Base-by-base conservation (phyloP, 2,329 filamentous ascomycete genomes). In the Aspergillus pseudotamarii region DNA sequence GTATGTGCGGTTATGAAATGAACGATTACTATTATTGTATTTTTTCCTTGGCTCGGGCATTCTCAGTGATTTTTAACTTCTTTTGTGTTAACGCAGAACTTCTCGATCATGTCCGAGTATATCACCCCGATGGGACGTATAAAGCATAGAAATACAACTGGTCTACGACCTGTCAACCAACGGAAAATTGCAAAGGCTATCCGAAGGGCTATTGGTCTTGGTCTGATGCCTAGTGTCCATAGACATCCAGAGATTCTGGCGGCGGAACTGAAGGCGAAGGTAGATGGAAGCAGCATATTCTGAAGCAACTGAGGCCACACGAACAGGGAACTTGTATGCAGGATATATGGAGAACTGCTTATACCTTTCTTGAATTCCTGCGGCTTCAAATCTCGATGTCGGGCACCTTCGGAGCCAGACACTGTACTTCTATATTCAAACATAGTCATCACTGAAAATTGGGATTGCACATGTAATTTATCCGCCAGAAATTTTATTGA, bases 171-270 rank as follows among this genome's bases (percentile, higher is more conserved):
- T 3, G 90, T 92, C 68, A 98, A 98, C 83, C 95, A 99, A 83
- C 86, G 95, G 69, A 93, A 91, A 81, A 88, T 99, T 75, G 91
- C 94, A 66, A 97, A 96, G 83, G 94, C 96, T 59, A 91, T 99
- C 72, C 85, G 95, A 68, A 87, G 95, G 71, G 90, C 92, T 23
- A 90, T 98, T 72, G 95, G 94, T 1, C 85, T 97, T 74, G 95
- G 95, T 19, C 83, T 98, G 64, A 93, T 98, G 85, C 95, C 95
- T 28, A 96, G 90, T 76, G 90, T 96, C 60, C 92, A 99, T 81
- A 83, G 84, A 68, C 95, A 99, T 80, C 95, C 95, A 4, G 91
- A 96, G 78, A 83, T 96, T 62, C 77, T 97, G 68, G 81, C 83
- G 6, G 64, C 68, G 16, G 74, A 79, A 56, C 62, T 73, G 51